Percentiles rank a stretch among this genome's conserved stretches.
phyloP scores from a whole-genome alignment of 352 stramenopile genomes.

The Phytopythium mirpurense region DNA sequence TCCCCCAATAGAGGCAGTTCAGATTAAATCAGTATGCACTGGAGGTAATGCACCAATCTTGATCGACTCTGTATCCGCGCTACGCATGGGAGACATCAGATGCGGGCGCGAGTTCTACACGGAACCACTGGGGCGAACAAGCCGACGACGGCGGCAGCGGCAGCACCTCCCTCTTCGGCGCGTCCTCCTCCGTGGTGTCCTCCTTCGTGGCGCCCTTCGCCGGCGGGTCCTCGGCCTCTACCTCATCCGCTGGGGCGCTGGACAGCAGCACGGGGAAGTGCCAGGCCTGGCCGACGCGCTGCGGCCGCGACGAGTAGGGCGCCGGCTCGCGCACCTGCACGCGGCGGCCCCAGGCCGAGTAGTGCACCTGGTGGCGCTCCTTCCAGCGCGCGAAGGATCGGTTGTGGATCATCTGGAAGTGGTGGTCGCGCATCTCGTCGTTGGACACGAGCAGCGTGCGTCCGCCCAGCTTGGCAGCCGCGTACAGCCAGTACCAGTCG shows the following conservation, averaged over 20 bases:
- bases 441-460: slow-evolving; percentile 93
- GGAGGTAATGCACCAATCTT: no score
- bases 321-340: slow-evolving; percentile 50
- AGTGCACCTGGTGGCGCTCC: slow-evolving; percentile 95
- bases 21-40: no score
- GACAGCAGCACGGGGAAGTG: slow-evolving; percentile 40
- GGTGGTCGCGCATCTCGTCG: slow-evolving; percentile 99
- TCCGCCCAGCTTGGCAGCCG: slow-evolving; percentile 80
- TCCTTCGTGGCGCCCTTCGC: no score
- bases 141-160: neutral
- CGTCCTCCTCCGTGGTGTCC: no score
- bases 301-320: slow-evolving; percentile 51
- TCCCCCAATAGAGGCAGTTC: no score
- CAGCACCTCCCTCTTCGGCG: no score
- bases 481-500: slow-evolving; percentile 99
- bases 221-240: no score
- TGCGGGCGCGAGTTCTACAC: neutral
- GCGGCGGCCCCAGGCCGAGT: slow-evolving; percentile 57
- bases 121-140: slow-evolving; percentile 4
- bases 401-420: slow-evolving; percentile 98
- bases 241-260: no score
- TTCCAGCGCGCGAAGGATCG: slow-evolving; percentile 95
- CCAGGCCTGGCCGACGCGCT: slow-evolving; percentile 54
- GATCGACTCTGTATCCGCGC: no score
- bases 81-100: no score